These are phyloP conservation scores for Exobasidium cylindrosporum DNA, from an alignment of 1,284 basidiomycete species.

Conservation along the genomic window DNA sequence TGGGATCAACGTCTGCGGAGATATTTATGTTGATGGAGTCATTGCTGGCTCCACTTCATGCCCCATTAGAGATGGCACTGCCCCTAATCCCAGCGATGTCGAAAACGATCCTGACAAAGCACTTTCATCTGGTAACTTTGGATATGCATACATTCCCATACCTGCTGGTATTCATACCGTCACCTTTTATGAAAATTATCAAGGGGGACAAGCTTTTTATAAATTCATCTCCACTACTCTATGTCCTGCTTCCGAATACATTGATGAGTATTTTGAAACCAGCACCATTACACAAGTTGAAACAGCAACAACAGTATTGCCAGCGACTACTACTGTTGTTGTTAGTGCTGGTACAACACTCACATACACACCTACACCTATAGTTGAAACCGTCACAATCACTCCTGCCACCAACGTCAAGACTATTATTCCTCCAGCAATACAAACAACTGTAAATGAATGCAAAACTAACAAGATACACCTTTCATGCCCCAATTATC, in stretches of 20 bases:
- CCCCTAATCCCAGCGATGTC: neutral
- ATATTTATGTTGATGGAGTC: neutral
- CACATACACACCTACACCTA: neutral
- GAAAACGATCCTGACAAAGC: conserved; percentile 5
- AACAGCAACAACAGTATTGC: neutral
- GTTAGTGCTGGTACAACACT: neutral
- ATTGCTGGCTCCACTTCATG: neutral
- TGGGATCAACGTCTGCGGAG: neutral
- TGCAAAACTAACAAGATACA: neutral
- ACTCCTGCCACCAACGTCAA: neutral
- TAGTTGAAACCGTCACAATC: neutral
- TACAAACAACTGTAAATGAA: neutral
- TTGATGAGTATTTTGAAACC: neutral
- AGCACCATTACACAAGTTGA: neutral
- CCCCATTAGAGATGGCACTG: neutral
- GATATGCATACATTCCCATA: neutral
- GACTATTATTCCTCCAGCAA: neutral
- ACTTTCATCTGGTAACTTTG: neutral
- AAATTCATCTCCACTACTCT: neutral
- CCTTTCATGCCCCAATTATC: conserved; percentile 5
- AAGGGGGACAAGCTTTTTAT: neutral
- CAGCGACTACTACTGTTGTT: neutral
- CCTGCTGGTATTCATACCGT: neutral
- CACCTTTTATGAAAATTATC: neutral
- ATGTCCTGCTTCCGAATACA: neutral